These are phyloP conservation scores for Hemileccinum impolitum DNA, from an alignment of 768 basidiomycete genomes.

Conservation along the genomic window DNA sequence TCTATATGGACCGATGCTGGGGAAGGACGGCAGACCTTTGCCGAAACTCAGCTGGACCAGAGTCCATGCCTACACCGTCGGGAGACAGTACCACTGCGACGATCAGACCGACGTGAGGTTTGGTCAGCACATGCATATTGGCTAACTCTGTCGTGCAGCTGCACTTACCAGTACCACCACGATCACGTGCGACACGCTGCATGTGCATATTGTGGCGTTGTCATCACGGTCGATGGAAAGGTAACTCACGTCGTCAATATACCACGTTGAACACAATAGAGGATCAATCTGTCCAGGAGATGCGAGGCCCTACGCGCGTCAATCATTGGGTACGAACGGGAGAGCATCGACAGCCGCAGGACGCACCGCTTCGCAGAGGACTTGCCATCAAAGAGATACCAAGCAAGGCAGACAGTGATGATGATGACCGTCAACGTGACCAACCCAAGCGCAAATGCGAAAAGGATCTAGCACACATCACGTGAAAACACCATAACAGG, in stretches of 20 bases:
- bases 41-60: conserved; percentile 15
- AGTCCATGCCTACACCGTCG: conserved; percentile 1
- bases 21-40: conserved; percentile 1
- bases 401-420: conserved; percentile 13
- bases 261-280: conserved; percentile 14
- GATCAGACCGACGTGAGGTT: background rate
- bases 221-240: background rate
- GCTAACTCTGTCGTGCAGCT: too few relatives aligned
- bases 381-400: conserved; percentile 7
- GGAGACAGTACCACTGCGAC: conserved; percentile 7
- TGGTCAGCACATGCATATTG: background rate
- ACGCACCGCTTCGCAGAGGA: conserved; percentile 5
- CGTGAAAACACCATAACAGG: background rate
- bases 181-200: background rate
- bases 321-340: background rate
- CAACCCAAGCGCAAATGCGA: conserved; percentile 11
- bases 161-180: conserved; percentile 11
- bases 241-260: conserved; percentile 13
- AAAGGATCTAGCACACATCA: background rate
- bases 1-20: too few relatives aligned
- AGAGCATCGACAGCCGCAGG: background rate
- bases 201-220: too few relatives aligned
- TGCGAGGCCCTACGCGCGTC: background rate
- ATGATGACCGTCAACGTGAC: conserved; percentile 14
- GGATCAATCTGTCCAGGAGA: conserved; percentile 5